A percentile compares a stretch with the other conserved stretches of the same genome.
Evolutionary conservation across 306 rosid genomes (phyloP).

Genomic region (Acmispon strigosus): DNA sequence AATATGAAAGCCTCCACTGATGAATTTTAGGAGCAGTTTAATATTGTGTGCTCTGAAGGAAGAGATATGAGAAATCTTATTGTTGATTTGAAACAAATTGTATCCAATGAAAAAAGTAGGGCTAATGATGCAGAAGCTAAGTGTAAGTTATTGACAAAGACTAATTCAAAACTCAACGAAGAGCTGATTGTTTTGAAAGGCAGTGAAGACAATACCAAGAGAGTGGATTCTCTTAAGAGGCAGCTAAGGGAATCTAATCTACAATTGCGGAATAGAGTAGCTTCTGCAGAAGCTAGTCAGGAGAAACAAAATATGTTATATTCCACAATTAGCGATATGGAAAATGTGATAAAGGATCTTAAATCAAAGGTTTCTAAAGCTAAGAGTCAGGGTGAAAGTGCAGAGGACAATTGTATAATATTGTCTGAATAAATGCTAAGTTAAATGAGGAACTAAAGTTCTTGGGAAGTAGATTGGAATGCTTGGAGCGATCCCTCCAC

Average conservation of each 20-base stretch:
- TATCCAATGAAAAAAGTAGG: conserved; percentile 38
- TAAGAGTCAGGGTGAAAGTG: conserved; percentile 52
- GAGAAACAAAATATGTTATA: conserved; percentile 59
- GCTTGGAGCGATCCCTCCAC: conserved; percentile 53
- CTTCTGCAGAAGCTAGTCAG: conserved; percentile 64
- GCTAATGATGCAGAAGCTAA: conserved; percentile 39
- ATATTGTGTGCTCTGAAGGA: conserved; percentile 18
- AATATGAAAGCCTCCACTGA: conserved; percentile 25
- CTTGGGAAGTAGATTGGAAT: conserved; percentile 43
- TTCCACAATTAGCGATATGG: conserved; percentile 61
- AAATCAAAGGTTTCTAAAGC: conserved; percentile 55
- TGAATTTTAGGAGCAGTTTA: conserved; percentile 31
- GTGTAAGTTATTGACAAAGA: conserved; percentile 26
- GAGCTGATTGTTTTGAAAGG: conserved; percentile 33
- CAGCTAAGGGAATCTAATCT: conserved; percentile 45
- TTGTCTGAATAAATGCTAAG: conserved; percentile 65
- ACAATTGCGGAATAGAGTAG: conserved; percentile 45
- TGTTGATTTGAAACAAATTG: conserved; percentile 24
- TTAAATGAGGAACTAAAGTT: conserved; percentile 53
- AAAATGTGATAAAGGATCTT: conserved; percentile 55
- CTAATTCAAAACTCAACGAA: conserved; percentile 32
- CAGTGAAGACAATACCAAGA: conserved; percentile 3
- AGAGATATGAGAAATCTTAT: conserved; percentile 32
- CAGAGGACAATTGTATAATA: conserved; percentile 57
- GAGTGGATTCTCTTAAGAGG: conserved; percentile 46